These are phyloP conservation scores for Phytopythium mirpurense DNA, from an alignment of 352 stramenopile species.

Conservation along the genomic window DNA sequence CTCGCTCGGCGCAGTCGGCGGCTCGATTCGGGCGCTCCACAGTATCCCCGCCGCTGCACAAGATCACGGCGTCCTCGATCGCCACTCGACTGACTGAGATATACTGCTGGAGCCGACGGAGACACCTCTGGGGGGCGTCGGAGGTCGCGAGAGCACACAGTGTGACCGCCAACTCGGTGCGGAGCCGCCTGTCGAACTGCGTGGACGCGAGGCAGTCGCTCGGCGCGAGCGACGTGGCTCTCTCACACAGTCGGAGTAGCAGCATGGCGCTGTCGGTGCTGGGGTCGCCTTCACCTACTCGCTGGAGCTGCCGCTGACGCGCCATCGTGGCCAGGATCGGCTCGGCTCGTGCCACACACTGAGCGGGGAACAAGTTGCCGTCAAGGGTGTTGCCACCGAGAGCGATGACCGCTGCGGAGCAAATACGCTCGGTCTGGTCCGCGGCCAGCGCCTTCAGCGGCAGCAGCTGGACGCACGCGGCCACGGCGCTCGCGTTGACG, in stretches of 20 bases:
- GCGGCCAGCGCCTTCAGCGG: constrained; percentile 15
- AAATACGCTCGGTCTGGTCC: constrained; percentile 21
- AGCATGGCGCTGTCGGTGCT: neutral
- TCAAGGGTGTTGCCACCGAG: neutral
- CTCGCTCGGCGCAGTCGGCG: constrained; percentile 17
- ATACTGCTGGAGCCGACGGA: constrained; percentile 2
- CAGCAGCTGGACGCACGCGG: constrained; percentile 23
- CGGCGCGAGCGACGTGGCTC: constrained; percentile 21
- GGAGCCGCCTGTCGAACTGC: constrained; percentile 21
- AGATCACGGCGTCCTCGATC: neutral
- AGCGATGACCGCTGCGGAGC: constrained; percentile 9
- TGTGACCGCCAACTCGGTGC: constrained; percentile 12
- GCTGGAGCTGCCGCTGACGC: neutral
- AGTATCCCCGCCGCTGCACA: constrained; percentile 9
- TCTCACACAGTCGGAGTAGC: constrained; percentile 23
- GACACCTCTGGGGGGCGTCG: constrained; percentile 18
- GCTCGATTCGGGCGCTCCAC: neutral
- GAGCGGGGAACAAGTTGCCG: neutral
- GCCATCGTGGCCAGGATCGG: constrained; percentile 6
- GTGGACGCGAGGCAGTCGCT: constrained; percentile 27
- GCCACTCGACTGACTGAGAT: neutral
- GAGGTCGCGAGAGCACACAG: constrained; percentile 22
- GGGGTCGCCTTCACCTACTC: neutral
- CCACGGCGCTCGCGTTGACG: constrained; percentile 15
- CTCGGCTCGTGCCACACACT: constrained; percentile 10